Evolutionary conservation across 495 filamentous ascomycete species (phyloP), one percentile per base, ranked within the genome.

Genomic region (Annulohypoxylon nitens): DNA sequence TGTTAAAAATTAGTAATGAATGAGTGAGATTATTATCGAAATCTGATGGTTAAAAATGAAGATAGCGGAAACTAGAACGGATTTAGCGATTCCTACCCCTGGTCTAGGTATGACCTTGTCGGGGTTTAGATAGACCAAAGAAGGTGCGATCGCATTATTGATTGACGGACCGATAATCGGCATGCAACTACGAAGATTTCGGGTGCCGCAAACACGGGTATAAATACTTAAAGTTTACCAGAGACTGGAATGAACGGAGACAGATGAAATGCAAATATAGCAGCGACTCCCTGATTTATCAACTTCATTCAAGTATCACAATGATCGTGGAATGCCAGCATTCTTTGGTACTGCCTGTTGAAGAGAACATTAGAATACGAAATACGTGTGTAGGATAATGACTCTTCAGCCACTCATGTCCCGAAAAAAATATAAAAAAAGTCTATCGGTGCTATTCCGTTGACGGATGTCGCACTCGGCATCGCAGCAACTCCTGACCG

Each of bases 11-110:
- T n/a, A 60, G 33, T 37, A 12, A 23, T 59, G 12, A 57, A 36
- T 41, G 55, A 41, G n/a, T 4, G 16, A 33, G 39, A 43, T n/a
- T 43, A 39, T 8, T 6, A 59, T 14, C 20, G 16, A 9, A 37
- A 25, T 34, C 20, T 1, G 11, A n/a, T 16, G 33, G 2, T 18
- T 33, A 45, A 43, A 64, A 55, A 64, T 59, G 18, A 39, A 70
- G 34, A 70, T 69, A 41, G 67, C 51, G 60, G 53, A 30, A 70
- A 37, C 39, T 37, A 51, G 63, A 1, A 50, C 60, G 51, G 60
- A 41, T 58, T 64, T 64, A 59, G 14, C 11, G 14, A 16, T 43
- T 23, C 1, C 39, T 43, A 43, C 11, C 11, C 14, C 50, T 33
- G 36, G 12, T 12, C 39, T 43, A 43, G 39, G 12, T 5, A 63